Base-by-base conservation (phyloP, 371 early-diverging fungal genomes). In the Thermomucor indicae-seudaticae region DNA sequence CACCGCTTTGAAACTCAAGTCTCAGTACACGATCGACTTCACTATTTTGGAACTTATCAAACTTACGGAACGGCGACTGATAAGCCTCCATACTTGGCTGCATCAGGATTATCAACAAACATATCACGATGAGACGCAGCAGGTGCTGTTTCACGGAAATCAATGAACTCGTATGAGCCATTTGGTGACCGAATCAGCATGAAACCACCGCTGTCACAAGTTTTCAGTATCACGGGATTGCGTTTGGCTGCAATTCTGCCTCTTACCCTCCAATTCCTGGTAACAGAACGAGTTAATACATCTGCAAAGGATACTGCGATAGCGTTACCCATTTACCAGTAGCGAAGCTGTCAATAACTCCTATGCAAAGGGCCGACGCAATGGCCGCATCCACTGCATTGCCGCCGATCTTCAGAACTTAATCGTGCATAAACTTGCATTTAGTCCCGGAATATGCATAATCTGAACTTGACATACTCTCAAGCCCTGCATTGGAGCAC, bases 301-400 rank as follows among this genome's bases (percentile, higher is more conserved):
- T 27, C 16, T 20, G 17, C 22, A 17, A 38, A 7, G 24, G 22
- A 8, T 12, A 35, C 4, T 14, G 22, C 11, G 3, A 23, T 38
- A 24, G 28, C 96, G 17, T 4, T 29, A 35, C 23, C 4, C 12
- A 34, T 35, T 95, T 92, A 43, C 99, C 99, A n/a, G 94, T 85
- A 11, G 95, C 86, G 80, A 95, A 98, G 11, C 80, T 83, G 65
- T 99, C 91, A 43, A 97, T 84, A 7, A 91, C 85, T 24, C 99
- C 99, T 46, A 97, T 84, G 60, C 96, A 97, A 14, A 99, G 63
- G 10, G 93, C 79, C 19, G 97, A 78, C 2, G 97, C 95, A 47
- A 99, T 87, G 3, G 96, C 94, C 8, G 98, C 90, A 80, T 99
- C 99, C 0, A 97, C 89, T 5, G 98, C 97, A 55, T 88, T 91